Base-by-base conservation (phyloP, 1,139 yeast genomes). In the Blastobotrys indianensis region DNA sequence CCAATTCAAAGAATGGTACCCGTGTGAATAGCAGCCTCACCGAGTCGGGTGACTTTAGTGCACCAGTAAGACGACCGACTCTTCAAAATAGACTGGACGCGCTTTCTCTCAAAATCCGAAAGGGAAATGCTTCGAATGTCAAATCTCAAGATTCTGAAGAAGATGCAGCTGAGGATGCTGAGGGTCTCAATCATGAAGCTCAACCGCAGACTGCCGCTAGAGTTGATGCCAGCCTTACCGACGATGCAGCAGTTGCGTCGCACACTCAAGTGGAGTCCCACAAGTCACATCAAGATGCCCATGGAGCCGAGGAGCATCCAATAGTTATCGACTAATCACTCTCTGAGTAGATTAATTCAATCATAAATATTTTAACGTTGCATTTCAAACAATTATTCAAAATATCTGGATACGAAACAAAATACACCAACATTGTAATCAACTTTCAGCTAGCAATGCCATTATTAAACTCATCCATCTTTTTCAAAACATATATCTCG, bases 401-500 rank as follows among this genome's bases (percentile, higher is more conserved):
- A 20, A 4, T 7, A 20, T 20, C 25, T 7, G 25, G 25, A 20
- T 4, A 20, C 7, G 6, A n/a, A 20, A 7, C 7, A 20, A 20
- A 20, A 20, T 20, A 20, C 25, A 20, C n/a, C n/a, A n/a, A n/a
- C 4, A 20, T 20, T 20, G 6, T 20, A 20, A 7, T 20, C n/a
- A 20, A 20, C 25, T 20, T 4, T 7, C 25, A 20, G 25, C 25
- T n/a, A n/a, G n/a, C n/a, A n/a, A n/a, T n/a, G n/a, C n/a, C n/a
- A 20, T 7, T 20, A 7, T 20, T 20, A 4, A 20, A 20, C 25
- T 20, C 25, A 7, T 20, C 7, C 25, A 20, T 20, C 25, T 20
- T 20, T 7, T 20, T 20, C 25, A 20, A 20, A 4, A 20, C 25
- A 20, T 20, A 20, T 20, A 20, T 44, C 35, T 83, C 90, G 37